These are phyloP conservation scores for Neophaeococcomyces aloes DNA, from an alignment of 2,329 filamentous ascomycete genomes.

Conservation along the genomic window DNA sequence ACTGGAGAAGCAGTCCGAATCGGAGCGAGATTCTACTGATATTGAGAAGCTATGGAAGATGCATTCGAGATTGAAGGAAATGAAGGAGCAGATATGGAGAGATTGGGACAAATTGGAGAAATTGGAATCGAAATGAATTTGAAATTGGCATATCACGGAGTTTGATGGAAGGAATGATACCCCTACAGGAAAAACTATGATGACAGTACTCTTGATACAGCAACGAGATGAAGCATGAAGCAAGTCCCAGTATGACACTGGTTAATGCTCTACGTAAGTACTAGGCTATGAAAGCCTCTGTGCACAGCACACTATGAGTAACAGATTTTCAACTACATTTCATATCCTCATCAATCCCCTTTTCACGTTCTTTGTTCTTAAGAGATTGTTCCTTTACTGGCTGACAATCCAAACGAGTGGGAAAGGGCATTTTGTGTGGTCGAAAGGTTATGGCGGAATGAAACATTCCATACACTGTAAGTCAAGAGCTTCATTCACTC, in stretches of 20 bases:
- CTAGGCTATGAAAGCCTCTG: too few relatives aligned
- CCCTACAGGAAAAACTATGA: slow-evolving; percentile 1
- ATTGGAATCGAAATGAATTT: neutral
- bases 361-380: too few relatives aligned
- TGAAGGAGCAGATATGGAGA: slow-evolving; percentile 23
- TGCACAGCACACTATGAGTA: too few relatives aligned
- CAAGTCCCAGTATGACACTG: neutral
- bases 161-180: slow-evolving; percentile 5
- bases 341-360: too few relatives aligned
- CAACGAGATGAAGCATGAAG: neutral
- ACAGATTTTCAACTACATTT: too few relatives aligned
- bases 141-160: neutral
- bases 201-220: neutral
- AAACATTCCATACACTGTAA: too few relatives aligned
- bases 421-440: too few relatives aligned
- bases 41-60: slow-evolving; percentile 40
- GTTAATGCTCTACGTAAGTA: neutral
- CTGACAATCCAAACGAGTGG: too few relatives aligned
- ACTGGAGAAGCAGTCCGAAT: slow-evolving; percentile 30
- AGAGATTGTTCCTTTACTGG: too few relatives aligned
- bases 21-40: slow-evolving; percentile 37
- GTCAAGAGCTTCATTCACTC: too few relatives aligned
- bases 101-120: slow-evolving; percentile 17
- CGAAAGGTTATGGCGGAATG: too few relatives aligned
- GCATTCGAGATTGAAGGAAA: slow-evolving; percentile 21